These are phyloP conservation scores for Nannochloropsis salina DNA, from an alignment of 108 stramenopile genomes.

Conservation along the genomic window DNA sequence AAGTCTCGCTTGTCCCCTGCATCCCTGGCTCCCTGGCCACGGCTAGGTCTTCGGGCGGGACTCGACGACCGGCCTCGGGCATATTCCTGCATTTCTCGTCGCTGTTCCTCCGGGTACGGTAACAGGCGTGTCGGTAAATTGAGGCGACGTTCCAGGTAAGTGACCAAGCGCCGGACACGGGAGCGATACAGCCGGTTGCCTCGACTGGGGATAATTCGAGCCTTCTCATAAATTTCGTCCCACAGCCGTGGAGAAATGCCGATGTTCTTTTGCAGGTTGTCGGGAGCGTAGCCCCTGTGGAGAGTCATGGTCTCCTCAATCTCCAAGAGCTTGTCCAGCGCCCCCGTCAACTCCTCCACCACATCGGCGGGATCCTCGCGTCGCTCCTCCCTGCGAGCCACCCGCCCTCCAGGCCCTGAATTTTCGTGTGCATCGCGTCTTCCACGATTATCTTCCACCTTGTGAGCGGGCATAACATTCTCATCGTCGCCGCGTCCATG, in stretches of 20 bases:
- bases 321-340: not conserved
- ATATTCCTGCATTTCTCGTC: no score
- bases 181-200: not conserved
- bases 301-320: not conserved
- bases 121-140: not conserved
- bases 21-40: no score
- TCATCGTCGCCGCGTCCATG: no score
- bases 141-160: not conserved
- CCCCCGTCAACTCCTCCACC: not conserved
- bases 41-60: no score
- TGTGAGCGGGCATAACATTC: no score
- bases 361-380: not conserved
- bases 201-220: not conserved
- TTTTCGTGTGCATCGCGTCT: no score
- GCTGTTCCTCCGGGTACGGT: no score
- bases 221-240: not conserved
- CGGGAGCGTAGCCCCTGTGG: not conserved
- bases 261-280: not conserved
- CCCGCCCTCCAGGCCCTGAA: no score
- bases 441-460: no score
- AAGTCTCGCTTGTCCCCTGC: no score
- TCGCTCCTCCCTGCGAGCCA: not conserved
- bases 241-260: not conserved
- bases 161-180: conserved; percentile 1
- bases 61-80: no score